phyloP scores from a whole-genome alignment of 2,329 filamentous ascomycete genomes.

The Didymella exigua region DNA sequence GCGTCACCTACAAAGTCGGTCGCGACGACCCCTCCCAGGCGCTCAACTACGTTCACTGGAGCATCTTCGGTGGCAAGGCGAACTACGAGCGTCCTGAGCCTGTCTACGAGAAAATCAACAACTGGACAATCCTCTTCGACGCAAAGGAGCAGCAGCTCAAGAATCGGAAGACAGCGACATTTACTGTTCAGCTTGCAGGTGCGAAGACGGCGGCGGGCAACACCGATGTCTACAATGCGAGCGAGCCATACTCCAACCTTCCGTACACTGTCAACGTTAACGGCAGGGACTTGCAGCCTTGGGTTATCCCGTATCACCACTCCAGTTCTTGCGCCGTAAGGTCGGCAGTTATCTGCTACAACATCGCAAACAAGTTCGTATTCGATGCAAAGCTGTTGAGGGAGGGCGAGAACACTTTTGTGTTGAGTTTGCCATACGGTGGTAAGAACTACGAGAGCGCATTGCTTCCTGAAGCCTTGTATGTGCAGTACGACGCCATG shows the following conservation, averaged over 20 bases:
- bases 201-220: constrained; percentile 67
- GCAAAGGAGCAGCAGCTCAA: constrained; percentile 45
- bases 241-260: constrained; percentile 60
- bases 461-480: constrained; percentile 57
- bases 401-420: constrained; percentile 61
- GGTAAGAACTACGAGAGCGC: constrained; percentile 65
- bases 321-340: constrained; percentile 66
- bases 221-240: constrained; percentile 63
- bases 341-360: constrained; percentile 66
- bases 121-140: constrained; percentile 25
- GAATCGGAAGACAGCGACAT: constrained; percentile 55
- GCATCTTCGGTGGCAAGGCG: constrained; percentile 63
- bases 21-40: constrained; percentile 56
- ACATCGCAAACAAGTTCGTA: constrained; percentile 63
- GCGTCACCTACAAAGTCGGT: constrained; percentile 64
- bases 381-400: constrained; percentile 59
- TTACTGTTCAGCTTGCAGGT: constrained; percentile 67
- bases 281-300: constrained; percentile 54
- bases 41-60: constrained; percentile 70
- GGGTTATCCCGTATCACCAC: constrained; percentile 65
- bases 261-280: constrained; percentile 59
- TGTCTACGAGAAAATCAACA: constrained; percentile 47
- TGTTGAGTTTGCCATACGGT: constrained; percentile 64
- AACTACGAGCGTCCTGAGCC: constrained; percentile 54
- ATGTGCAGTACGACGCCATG: constrained; percentile 70